These are phyloP conservation scores for Vigna angularis DNA, from an alignment of 306 rosid species.

Conservation along the genomic window DNA sequence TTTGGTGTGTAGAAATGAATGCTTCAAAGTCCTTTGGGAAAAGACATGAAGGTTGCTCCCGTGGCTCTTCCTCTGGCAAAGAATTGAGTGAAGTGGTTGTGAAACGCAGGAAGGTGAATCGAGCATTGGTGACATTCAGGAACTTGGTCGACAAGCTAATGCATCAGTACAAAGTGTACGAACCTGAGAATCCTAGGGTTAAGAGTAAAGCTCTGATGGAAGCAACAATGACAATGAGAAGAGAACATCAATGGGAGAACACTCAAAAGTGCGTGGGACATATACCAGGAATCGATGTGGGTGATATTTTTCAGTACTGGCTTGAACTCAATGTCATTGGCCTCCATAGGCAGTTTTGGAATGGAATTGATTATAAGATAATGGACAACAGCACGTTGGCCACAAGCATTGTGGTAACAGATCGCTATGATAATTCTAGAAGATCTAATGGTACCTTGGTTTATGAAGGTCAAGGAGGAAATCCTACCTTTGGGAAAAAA, in stretches of 20 bases:
- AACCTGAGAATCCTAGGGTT: not conserved
- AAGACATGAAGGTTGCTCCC: not conserved
- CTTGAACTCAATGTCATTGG: slow-evolving; percentile 52
- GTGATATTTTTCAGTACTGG: slow-evolving; percentile 50
- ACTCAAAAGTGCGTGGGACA: slow-evolving; percentile 37
- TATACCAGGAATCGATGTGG: slow-evolving; percentile 51
- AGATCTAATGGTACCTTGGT: slow-evolving; percentile 24
- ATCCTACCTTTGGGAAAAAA: not conserved
- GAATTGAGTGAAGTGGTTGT: not conserved
- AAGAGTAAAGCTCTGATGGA: not conserved
- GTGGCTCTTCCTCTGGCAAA: not conserved
- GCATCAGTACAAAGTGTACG: not conserved
- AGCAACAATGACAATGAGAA: slow-evolving; percentile 22
- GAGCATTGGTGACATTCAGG: slow-evolving; percentile 35
- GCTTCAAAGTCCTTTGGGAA: not conserved
- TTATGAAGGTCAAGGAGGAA: slow-evolving; percentile 59
- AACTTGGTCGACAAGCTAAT: not conserved
- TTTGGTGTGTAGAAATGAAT: not conserved
- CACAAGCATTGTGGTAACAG: slow-evolving; percentile 53
- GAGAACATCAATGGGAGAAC: slow-evolving; percentile 28
- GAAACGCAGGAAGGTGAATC: slow-evolving; percentile 32
- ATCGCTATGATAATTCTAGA: slow-evolving; percentile 38
- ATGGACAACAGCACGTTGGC: slow-evolving; percentile 36
- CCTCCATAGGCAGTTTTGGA: slow-evolving; percentile 42
- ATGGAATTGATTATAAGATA: slow-evolving; percentile 55